Evolutionary conservation across 257 asterid species (phyloP), one percentile per base, ranked within the genome.

Genomic region (Solanum virginianum): DNA sequence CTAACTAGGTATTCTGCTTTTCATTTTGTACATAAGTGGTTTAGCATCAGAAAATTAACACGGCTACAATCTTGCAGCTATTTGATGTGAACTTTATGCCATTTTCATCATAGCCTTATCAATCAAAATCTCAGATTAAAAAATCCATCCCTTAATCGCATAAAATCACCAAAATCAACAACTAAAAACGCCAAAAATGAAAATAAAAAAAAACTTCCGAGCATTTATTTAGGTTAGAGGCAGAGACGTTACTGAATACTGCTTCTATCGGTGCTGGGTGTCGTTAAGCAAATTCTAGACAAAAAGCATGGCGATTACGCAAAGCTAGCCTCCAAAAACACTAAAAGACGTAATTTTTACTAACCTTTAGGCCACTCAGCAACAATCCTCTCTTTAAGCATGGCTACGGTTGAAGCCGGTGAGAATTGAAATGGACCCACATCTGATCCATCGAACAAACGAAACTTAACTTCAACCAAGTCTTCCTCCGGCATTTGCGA

Each of bases 391-490:
- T 95, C 99, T 91, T 95, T 94, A 54, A 95, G 94, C 97, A 91
- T 88, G 60, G 94, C 95, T 60, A 94, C 93, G 39, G 98, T 94
- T 9, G 98, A 90, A 49, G 97, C 95, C 81, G 97, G 97, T 5
- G 97, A 94, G 84, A 91, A 95, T 65, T 92, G 91, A 88, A 94
- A 94, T 56, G 99, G 99, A 71, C 98, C 98, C 84, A 95, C 91
- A 86, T 95, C 98, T 80, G 98, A 95, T 91, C 98, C 98, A 94
- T 95, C 98, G 90, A 91, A 91, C 89, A 95, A 87, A 82, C 98
- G 92, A 92, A 95, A 94, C 92, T 95, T 95, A 71, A 94, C 89
- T 95, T 94, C 95, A 55, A 93, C 91, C 82, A 89, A 86, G 29
- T 88, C 89, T 86, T 89, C 90, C 82, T 90, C 92, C 87, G 90